Conservation (phyloP, 2,329 filamentous ascomycete genomes). For the Corinectria fuckeliana region DNA sequence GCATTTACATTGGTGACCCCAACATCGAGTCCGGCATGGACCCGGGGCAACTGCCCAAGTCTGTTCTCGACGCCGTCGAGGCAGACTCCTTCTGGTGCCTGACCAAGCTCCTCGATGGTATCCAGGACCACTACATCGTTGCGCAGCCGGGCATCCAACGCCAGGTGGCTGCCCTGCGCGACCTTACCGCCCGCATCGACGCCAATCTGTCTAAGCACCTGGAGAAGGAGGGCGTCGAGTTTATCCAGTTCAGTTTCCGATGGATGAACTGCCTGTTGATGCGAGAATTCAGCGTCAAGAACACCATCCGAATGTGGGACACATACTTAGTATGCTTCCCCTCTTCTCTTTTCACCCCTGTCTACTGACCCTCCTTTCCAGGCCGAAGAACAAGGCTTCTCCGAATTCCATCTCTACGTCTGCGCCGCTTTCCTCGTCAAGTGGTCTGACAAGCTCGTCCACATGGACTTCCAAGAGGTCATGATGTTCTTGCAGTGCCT, state of each 20-base stretch:
- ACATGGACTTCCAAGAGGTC: conserved; percentile 98
- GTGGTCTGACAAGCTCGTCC: conserved; percentile 92
- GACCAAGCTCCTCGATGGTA: conserved; percentile 96
- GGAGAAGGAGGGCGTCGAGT: conserved; percentile 90
- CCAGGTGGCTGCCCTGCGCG: conserved; percentile 86
- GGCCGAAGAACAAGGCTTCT: conserved; percentile 98
- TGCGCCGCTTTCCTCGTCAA: conserved; percentile 98
- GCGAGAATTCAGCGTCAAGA: conserved; percentile 95
- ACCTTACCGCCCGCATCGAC: conserved; percentile 91
- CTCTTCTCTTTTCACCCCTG: background rate
- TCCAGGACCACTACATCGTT: conserved; percentile 98
- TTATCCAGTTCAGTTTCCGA: conserved; percentile 98
- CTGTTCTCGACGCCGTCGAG: conserved; percentile 94
- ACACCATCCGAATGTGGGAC: conserved; percentile 99
- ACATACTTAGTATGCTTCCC: conserved; percentile 82
- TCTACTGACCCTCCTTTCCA: conserved; percentile 46
- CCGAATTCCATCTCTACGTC: conserved; percentile 97
- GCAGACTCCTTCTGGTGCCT: conserved; percentile 99
- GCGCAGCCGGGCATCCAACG: conserved; percentile 96
- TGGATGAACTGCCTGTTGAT: conserved; percentile 99
- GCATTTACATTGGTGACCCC: conserved; percentile 91
- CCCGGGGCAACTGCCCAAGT: conserved; percentile 87
- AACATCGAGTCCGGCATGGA: conserved; percentile 96
- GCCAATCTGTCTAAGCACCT: conserved; percentile 83
- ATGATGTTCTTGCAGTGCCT: conserved; percentile 99